phyloP scores from a whole-genome alignment of 2,329 filamentous ascomycete genomes.

The Phaeoacremonium minimum region DNA sequence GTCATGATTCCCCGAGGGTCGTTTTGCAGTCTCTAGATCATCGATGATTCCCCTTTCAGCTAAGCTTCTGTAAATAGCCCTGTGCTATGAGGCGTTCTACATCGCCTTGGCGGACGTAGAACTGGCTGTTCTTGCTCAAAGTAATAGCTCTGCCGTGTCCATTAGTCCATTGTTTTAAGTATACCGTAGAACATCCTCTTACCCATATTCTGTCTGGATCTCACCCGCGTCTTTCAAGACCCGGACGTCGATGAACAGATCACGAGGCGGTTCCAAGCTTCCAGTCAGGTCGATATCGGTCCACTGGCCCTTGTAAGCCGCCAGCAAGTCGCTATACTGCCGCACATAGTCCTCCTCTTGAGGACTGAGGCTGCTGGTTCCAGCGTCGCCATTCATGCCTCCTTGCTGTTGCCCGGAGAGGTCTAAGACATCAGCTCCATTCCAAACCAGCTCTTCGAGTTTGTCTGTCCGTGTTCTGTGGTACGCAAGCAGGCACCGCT shows the following conservation, averaged over 20 bases:
- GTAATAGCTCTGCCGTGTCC: slow-evolving; percentile 69
- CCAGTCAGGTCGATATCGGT: slow-evolving; percentile 96
- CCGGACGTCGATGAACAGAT: slow-evolving; percentile 94
- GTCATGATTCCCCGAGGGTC: too few relatives aligned
- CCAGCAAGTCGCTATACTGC: slow-evolving; percentile 84
- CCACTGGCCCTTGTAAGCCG: slow-evolving; percentile 98
- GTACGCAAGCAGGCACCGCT: slow-evolving; percentile 91
- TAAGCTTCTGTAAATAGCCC: slow-evolving; percentile 88
- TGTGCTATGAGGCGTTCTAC: slow-evolving; percentile 92
- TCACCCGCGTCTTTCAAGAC: slow-evolving; percentile 96
- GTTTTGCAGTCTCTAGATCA: too few relatives aligned
- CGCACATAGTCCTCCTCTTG: slow-evolving; percentile 96
- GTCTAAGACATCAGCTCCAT: slow-evolving; percentile 78
- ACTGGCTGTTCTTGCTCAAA: slow-evolving; percentile 96
- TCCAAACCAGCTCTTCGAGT: slow-evolving; percentile 91
- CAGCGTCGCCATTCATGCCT: slow-evolving; percentile 39
- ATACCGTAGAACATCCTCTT: slow-evolving; percentile 24
- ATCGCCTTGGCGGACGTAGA: slow-evolving; percentile 93
- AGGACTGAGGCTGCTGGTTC: slow-evolving; percentile 77
- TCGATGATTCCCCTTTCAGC: slow-evolving; percentile 54
- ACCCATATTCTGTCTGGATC: slow-evolving; percentile 99
- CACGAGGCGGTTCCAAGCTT: slow-evolving; percentile 86
- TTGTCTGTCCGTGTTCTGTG: slow-evolving; percentile 88
- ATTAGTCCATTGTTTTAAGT: slow-evolving; percentile 2
- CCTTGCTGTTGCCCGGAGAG: slow-evolving; percentile 50